Conservation (phyloP, 768 basidiomycete genomes). For the Hemileccinum rubropunctum region DNA sequence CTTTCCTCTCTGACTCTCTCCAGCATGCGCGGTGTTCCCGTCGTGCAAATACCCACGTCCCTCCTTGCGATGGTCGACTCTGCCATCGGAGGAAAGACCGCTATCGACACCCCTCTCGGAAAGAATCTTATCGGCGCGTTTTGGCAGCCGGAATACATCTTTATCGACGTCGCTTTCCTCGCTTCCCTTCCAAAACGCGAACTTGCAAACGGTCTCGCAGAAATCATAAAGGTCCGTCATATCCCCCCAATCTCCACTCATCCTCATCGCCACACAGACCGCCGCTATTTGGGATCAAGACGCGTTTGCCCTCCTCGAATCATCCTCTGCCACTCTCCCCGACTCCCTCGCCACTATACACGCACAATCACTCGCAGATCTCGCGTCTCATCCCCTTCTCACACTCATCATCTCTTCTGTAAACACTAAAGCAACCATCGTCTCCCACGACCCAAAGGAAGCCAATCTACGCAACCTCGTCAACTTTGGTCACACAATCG, state of each 20-base stretch:
- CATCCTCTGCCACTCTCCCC: slow-evolving; percentile 80
- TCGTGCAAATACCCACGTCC: slow-evolving; percentile 95
- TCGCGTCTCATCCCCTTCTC: slow-evolving; percentile 83
- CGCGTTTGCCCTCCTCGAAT: slow-evolving; percentile 88
- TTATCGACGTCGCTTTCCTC: slow-evolving; percentile 95
- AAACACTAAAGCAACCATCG: slow-evolving; percentile 95
- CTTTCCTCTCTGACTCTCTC: slow-evolving; percentile 1
- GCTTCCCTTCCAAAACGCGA: slow-evolving; percentile 90
- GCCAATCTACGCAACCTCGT: slow-evolving; percentile 96
- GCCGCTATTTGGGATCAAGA: slow-evolving; percentile 97
- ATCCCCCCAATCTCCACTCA: background rate
- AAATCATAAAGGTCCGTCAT: slow-evolving; percentile 84
- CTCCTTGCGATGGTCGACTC: slow-evolving; percentile 99
- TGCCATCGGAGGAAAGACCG: slow-evolving; percentile 95
- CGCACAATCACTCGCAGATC: slow-evolving; percentile 56
- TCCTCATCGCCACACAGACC: slow-evolving; percentile 52
- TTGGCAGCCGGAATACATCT: slow-evolving; percentile 97
- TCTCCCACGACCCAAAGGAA: slow-evolving; percentile 95
- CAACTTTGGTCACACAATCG: slow-evolving; percentile 98
- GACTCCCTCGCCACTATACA: slow-evolving; percentile 67
- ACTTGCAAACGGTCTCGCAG: slow-evolving; percentile 99
- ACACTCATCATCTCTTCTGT: slow-evolving; percentile 91
- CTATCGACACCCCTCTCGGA: slow-evolving; percentile 97
- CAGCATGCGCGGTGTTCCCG: slow-evolving; percentile 96
- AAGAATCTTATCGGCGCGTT: slow-evolving; percentile 99